Evolutionary conservation across 805 yeast species (phyloP).

Genomic region (Kodamaea fukazawae): DNA sequence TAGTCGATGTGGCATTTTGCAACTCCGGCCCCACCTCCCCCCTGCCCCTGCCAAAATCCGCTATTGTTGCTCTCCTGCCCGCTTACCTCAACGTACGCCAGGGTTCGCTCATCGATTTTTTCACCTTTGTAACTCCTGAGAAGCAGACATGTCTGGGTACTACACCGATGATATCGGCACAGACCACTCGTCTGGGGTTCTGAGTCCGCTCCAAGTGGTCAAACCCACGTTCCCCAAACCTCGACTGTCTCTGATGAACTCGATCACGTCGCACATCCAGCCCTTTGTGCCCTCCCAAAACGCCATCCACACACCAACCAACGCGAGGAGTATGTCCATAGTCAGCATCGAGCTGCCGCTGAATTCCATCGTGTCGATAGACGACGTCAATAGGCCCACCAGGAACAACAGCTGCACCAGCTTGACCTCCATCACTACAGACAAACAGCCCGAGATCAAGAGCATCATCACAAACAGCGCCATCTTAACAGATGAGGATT

Average conservation of each 20-base stretch:
- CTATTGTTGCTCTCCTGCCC: too few species aligned
- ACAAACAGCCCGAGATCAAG: not conserved
- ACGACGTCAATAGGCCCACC: slow-evolving; percentile 30
- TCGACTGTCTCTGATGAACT: slow-evolving; percentile 33
- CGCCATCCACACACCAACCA: slow-evolving; percentile 16
- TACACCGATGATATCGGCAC: slow-evolving; percentile 13
- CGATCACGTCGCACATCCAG: slow-evolving; percentile 6
- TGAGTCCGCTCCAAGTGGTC: slow-evolving; percentile 13
- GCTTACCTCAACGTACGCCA: too few species aligned
- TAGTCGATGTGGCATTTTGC: too few species aligned
- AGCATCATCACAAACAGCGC: slow-evolving; percentile 14
- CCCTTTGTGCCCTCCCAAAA: slow-evolving; percentile 1
- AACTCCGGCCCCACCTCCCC: too few species aligned
- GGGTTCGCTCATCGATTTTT: slow-evolving; percentile 1
- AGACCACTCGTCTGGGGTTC: slow-evolving; percentile 12
- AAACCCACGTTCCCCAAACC: slow-evolving; percentile 21
- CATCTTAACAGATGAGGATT: slow-evolving; percentile 37
- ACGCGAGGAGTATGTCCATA: slow-evolving; percentile 34
- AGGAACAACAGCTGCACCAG: slow-evolving; percentile 34
- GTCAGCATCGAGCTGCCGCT: slow-evolving; percentile 39
- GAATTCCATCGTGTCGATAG: slow-evolving; percentile 39
- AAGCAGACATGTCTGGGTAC: slow-evolving; percentile 10
- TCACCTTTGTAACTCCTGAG: not conserved
- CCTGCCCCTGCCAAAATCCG: too few species aligned
- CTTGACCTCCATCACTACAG: slow-evolving; percentile 15